Evolutionary conservation across 1,284 basidiomycete species (phyloP), one percentile per base, ranked within the genome.

Genomic region (Erythrobasidium hasegawianum): DNA sequence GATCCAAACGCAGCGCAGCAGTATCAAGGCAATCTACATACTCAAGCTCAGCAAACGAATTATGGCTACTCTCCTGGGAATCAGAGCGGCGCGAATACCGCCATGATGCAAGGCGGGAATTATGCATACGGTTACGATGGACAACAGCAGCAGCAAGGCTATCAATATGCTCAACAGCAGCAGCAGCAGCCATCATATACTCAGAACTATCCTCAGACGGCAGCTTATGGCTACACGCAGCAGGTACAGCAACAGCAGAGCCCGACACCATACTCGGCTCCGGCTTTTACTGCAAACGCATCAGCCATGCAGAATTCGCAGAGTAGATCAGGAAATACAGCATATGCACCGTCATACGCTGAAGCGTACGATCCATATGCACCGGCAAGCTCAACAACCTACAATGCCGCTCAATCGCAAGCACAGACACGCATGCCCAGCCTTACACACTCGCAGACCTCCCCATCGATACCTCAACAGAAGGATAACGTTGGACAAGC

Each of bases 311-410:
- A 59, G 0, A 53, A 59, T 1, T 50, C 67, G 1, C 39, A 66
- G 16, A 22, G 8, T 59, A 38, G 33, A 55, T 49, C 22, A 57
- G 11, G 45, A 41, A 54, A 11, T 49, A 40, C 43, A 7, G 13
- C 49, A 10, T 49, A 67, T 43, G 57, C 61, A 1, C 10, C 47
- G 45, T 57, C 45, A 27, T 70, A 53, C 45, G 43, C 50, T 53
- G 54, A 59, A 47, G 56, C 26, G 40, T 64, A 43, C 57, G 61
- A 59, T 64, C 62, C 62, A 8, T 65, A 65, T 24, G 62, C 62
- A 1, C 62, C 62, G 18, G 24, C 57, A 18, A 14, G 41, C 18
- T 40, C 38, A 39, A 24, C 62, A 45, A 1, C 7, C 50, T 53
- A 53, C 20, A 57, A 55, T 38, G 16, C 41, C 29, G 22, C 53